Evolutionary conservation across 495 filamentous ascomycete genomes (phyloP).

Genomic region (Monascus purpureus): DNA sequence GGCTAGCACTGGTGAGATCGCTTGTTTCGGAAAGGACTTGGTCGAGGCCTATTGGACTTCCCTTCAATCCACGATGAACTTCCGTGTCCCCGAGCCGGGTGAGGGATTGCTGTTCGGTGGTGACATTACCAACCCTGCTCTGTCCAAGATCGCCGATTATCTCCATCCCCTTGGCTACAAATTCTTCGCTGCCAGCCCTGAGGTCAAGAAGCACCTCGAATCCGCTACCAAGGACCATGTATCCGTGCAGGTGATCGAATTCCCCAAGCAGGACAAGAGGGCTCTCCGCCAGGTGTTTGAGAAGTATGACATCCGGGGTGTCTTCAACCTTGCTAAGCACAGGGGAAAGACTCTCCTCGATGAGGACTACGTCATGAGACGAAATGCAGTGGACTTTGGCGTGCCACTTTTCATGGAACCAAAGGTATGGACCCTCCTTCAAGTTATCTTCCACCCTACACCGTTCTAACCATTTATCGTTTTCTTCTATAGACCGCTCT

Average conservation of each 20-base stretch:
- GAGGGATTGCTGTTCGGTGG: slow-evolving; percentile 92
- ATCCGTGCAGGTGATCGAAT: slow-evolving; percentile 82
- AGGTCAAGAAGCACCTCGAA: slow-evolving; percentile 76
- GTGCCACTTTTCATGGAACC: slow-evolving; percentile 98
- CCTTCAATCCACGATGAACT: slow-evolving; percentile 97
- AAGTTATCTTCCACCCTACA: background rate
- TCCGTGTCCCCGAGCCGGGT: slow-evolving; percentile 83
- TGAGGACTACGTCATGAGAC: slow-evolving; percentile 95
- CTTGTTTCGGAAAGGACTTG: slow-evolving; percentile 91
- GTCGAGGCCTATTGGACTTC: slow-evolving; percentile 97
- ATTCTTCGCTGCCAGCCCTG: slow-evolving; percentile 68
- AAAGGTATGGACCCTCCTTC: slow-evolving; percentile 51
- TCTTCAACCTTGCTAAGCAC: slow-evolving; percentile 84
- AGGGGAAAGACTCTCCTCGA: slow-evolving; percentile 75
- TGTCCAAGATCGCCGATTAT: slow-evolving; percentile 68
- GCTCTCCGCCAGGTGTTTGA: slow-evolving; percentile 89
- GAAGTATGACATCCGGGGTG: slow-evolving; percentile 90
- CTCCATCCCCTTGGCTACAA: slow-evolving; percentile 84
- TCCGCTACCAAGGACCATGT: slow-evolving; percentile 47
- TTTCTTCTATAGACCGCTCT: slow-evolving; percentile 59
- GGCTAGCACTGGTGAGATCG: slow-evolving; percentile 93
- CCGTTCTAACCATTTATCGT: slow-evolving; percentile 6
- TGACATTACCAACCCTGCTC: slow-evolving; percentile 49
- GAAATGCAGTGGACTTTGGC: slow-evolving; percentile 96
- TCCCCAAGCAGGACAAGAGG: slow-evolving; percentile 92